Base-by-base conservation (phyloP, 2,329 filamentous ascomycete genomes). In the Venturia pyrina region DNA sequence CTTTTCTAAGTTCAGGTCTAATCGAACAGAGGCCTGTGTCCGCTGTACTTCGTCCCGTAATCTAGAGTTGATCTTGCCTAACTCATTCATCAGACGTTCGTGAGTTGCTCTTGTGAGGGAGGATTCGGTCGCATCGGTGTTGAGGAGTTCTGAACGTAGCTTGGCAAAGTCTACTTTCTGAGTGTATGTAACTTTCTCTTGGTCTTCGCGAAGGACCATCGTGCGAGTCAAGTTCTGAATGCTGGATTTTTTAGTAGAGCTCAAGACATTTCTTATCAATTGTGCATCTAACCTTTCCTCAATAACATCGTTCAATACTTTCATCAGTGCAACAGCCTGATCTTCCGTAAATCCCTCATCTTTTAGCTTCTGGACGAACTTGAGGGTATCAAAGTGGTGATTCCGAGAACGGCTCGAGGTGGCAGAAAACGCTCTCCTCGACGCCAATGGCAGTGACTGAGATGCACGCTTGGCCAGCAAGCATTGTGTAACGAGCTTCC, bases 111-210 rank as follows among this genome's bases (percentile, higher is more conserved):
- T 88, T 34, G 95, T 98, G 53, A 96, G 86, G 71, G 91, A 90
- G 34, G 89, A 88, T 80, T 99, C 95, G 64, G 91, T 95, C 70
- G 89, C 92, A 79, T 98, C 95, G 62, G 93, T 89, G 6, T 91
- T 93, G 28, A 97, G 85, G 28, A 99, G 87, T 77, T 99, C 95
- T 66, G 91, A 96, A 70, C 95, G 91, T 56, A 98, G 87, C 80
- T 98, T 97, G 68, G 93, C 93, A 74, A 99, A 98, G 79, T 99
- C 95, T 69, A 98, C 95, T 77, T 98, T 98, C 75, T 98, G 86
- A 2, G 85, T 87, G 72, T 88, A 88, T 15, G 84, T 87, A 37
- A 89, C 88, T 73, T 90, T 90, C 73, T 91, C 89, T 68, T 91
- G 86, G 78, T 96, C 95, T 79, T 99, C 95, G 73, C 93, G 91